Base-by-base conservation (phyloP, 1,284 basidiomycete genomes). In the Xerocomus cyaneibrunnescens region DNA sequence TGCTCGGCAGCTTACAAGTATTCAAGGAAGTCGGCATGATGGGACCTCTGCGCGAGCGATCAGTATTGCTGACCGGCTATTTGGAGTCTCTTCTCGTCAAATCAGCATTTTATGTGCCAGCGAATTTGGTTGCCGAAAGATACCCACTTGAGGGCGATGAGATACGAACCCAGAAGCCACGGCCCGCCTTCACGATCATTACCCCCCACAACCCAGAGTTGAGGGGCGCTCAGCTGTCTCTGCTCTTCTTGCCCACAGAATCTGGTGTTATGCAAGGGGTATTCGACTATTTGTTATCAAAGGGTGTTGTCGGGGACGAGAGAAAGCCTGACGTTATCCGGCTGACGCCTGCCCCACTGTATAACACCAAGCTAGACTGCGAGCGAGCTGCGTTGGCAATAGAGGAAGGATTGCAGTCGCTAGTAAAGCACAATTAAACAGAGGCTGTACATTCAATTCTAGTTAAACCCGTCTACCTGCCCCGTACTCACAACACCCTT, bases 301-400 rank as follows among this genome's bases (percentile, higher is more conserved):
- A 76, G 50, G 95, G 95, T 14, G 86, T 98, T 9, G 79, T 96
- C 52, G 93, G 91, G 16, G 94, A 98, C 70, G 91, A 95, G 71
- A 76, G 94, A 60, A 76, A 86, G 62, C 94, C 95, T 21, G 88
- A 92, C 64, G 92, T 98, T 50, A 94, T 98, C 59, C 81, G 95
- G 12, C 73, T 97, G 38, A 81, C 92, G 46, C 93, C 95, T 31
- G 78, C 78, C 10, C 88, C 92, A 35, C 72, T 97, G 63, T 98
- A 96, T 71, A 95, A 89, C 67, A 87, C 85, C 10, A 77, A 84
- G 62, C 72, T 77, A 58, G 94, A 97, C 61, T 88, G 90, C 54
- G 82, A 89, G 58, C 69, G 75, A 43, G 89, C 85, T 2, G 89
- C 78, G 12, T 68, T 70, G 46, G 80, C 79, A 48, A 66, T 95